Evolutionary conservation across 768 basidiomycete species (phyloP), one percentile per base, ranked within the genome.

Genomic region (Gautieria morchelliformis): DNA sequence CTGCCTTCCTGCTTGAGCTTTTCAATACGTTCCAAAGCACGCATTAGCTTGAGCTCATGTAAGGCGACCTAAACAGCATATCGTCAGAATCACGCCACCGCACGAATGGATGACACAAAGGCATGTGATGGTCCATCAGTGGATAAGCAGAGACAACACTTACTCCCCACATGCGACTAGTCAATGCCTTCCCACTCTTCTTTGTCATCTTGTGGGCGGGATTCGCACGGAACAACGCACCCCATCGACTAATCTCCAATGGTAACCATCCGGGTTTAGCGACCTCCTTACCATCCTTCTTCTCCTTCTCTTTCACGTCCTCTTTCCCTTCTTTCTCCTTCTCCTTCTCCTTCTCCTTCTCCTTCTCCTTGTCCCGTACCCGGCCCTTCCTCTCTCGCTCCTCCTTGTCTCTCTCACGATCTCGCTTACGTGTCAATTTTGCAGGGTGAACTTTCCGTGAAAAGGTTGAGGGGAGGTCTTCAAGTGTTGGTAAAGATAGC

Each of bases 1-100:
- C 82, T 75, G 4, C 84, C 85, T 11, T 78, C 79, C 27, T 81
- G 78, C 69, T 96, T 94, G 58, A 97, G 77, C 30, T 74, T 69
- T 59, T 98, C 93, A 49, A 99, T 84, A 11, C 87, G 79, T 48
- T 94, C 91, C 61, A 96, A 76, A 1, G 91, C 83, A 42, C 89
- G 82, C 33, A 88, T 69, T 35, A 94, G 76, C 59, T 85, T 78
- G 58, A 95, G 66, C 66, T 97, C 94, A 17, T 78, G 74, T 67
- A 88, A 82, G 1, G 89, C 91, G 47, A 92, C 77, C 87, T 91
- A 64, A 55, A 62, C 61, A 19, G 40, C 4, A 50, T 6, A 14
- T 41, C 5, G 40, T 44, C 42, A 44, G 42, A 44, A 44, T 44
- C 42, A 44, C n/a, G 4, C 42, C 60, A 17, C 50, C n/a, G 17